Base-by-base conservation (phyloP, 2,329 filamentous ascomycete species). In the Sporothrix inflata region DNA sequence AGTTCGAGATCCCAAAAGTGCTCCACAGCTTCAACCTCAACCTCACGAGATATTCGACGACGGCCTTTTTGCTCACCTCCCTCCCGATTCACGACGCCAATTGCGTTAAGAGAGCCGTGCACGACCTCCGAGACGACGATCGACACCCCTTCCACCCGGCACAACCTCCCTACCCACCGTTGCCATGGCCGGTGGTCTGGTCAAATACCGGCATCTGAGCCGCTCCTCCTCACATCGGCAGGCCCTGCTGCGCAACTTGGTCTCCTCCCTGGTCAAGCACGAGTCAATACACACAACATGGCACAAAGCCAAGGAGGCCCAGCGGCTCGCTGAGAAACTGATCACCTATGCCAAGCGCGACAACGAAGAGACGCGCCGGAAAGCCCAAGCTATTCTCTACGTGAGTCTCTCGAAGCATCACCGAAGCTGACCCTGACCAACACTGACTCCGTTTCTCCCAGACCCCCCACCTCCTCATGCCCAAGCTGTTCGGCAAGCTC, bases 291-390 rank as follows among this genome's bases (percentile, higher is more conserved):
- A 91, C 75, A 99, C 96, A 68, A 97, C 96, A 83, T 98, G 92
- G 87, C 91, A 92, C 81, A 98, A 98, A 84, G 96, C 96, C 65
- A 99, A 98, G 84, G 96, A 99, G 85, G 93, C 96, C 24, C 96
- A 99, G 84, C 88, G 93, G 57, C 82, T 98, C 77, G 96, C 94
- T 8, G 96, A 99, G 80, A 97, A 97, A 85, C 86, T 98, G 76
- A 94, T 99, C 78, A 98, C 94, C 4, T 82, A 97, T 77, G 95
- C 93, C 24, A 99, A 98, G 88, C 92, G 91, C 84, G 94, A 98
- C 81, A 97, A 95, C 53, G 91, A 94, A 78, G 92, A 93, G 24
- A 91, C 91, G 74, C 87, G 89, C 80, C 87, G 90, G 79, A 89
- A 88, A 76, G 95, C 94, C n/a, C 84, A 91, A 78, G 89, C 88